Evolutionary conservation across 2,329 filamentous ascomycete genomes (phyloP), one percentile per base, ranked within the genome.

Genomic region (Daldinia sp.): DNA sequence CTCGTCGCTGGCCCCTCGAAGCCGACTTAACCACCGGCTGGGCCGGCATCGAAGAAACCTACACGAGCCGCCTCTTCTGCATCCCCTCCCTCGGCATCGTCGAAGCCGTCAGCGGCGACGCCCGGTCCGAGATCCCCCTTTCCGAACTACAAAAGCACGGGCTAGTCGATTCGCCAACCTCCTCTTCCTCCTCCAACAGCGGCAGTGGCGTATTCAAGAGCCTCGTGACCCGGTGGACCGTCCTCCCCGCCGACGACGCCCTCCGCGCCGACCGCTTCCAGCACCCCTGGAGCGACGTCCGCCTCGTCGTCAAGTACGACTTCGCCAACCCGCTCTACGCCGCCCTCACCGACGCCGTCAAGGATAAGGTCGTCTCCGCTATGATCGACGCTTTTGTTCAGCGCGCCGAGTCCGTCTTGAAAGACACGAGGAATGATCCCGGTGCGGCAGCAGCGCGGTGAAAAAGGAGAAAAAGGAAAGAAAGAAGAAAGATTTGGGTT

Each of bases 371-470:
- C 70, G 95, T 93, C 1, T 90, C 89, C 3, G 85, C 92, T 71
- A 97, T 99, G 94, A 92, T 98, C 72, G 90, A 93, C 79, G 95
- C 96, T 0, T 99, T 99, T 83, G 94, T 98, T 82, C 88, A 88
- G 80, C 86, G 92, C 76, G 94, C 96, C 5, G 84, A 83, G 77
- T 83, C 87, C 74, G 78, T 93, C 54, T 79, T 87, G 73, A 82
- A 81, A 44, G 53, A 65, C 42, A 63, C 62, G 44, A 50, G 64
- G 50, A 61, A 48, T 54, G 60, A 58, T 10, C 66, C 33, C n/a
- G 55, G 56, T 13, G 50, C 37, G 0, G 33, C 20, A 23, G 20
- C 20, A 23, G 20, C 57, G 48, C 66, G 64, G 59, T 66, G 56
- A 68, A 13, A 37, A 39, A 1, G 33, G 5, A 2, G 7, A 35